A percentile compares a stretch with the other conserved stretches of the same genome.
Conservation (phyloP, 192 early-diverging fungal species). For the Pilaira anomala region DNA sequence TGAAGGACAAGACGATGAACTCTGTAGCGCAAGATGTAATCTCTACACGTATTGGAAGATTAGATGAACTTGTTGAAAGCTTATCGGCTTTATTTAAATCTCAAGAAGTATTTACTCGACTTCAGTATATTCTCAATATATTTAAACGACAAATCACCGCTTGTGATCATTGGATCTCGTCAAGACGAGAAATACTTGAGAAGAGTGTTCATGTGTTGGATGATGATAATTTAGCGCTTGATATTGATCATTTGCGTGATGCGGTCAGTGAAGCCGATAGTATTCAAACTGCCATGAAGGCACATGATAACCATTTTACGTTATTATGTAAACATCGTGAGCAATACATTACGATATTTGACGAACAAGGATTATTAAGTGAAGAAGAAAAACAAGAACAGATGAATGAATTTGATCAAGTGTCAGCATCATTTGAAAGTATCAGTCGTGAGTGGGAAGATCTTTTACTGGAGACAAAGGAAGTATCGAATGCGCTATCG, state of each 20-base stretch:
- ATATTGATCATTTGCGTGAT: conserved; percentile 17
- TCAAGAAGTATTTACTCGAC: conserved; percentile 11
- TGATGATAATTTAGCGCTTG: conserved; percentile 5
- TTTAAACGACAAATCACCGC: conserved; percentile 4
- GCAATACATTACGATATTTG: conserved; percentile 15
- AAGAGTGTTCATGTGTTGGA: conserved; percentile 4
- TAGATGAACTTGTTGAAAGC: conserved; percentile 12
- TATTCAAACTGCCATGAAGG: conserved; percentile 15
- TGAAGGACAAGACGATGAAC: conserved; percentile 16
- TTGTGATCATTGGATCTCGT: conserved; percentile 16
- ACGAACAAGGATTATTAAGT: conserved; percentile 4
- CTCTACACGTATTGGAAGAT: conserved; percentile 3
- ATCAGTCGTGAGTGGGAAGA: conserved; percentile 8
- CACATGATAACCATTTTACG: conserved; percentile 8
- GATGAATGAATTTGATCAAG: conserved; percentile 9
- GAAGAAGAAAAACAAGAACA: conserved; percentile 4
- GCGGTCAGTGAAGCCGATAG: conserved; percentile 23
- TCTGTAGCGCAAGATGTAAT: conserved; percentile 7
- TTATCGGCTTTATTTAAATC: conserved; percentile 7
- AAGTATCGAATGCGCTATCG: not conserved
- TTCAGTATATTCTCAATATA: not conserved
- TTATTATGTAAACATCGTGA: conserved; percentile 2
- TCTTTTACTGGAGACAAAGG: conserved; percentile 3
- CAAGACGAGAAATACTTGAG: conserved; percentile 7
- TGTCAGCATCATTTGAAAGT: not conserved